Conservation (phyloP, 129 eudicot genomes). For the Rutidosis leptorrhynchoides region DNA sequence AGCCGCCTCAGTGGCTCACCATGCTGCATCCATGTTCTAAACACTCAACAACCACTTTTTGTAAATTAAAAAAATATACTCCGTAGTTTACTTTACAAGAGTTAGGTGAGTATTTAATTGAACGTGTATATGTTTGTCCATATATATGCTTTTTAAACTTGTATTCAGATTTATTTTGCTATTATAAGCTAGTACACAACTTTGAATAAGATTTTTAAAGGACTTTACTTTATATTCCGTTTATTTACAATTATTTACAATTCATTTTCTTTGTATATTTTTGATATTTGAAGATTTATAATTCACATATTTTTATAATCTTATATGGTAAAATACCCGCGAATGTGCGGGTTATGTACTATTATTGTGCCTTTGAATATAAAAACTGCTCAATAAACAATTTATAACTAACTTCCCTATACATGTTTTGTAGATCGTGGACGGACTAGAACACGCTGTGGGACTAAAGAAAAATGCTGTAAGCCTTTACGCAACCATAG, state of each 20-base stretch:
- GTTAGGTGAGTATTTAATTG: not conserved
- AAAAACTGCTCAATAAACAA: not conserved
- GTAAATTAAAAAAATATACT: too few relatives aligned
- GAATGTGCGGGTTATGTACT: too few relatives aligned
- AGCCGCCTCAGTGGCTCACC: not conserved
- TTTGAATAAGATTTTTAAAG: too few relatives aligned
- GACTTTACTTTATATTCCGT: too few relatives aligned
- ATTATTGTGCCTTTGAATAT: not conserved
- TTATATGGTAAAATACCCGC: too few relatives aligned
- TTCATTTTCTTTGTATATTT: too few relatives aligned
- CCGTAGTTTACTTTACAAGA: not conserved
- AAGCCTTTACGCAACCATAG: slow-evolving; percentile 71
- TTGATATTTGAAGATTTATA: too few relatives aligned
- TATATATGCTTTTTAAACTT: not conserved
- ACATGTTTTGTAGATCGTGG: slow-evolving; percentile 44
- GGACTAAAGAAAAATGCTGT: slow-evolving; percentile 42
- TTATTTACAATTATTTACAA: too few relatives aligned
- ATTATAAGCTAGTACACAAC: too few relatives aligned
- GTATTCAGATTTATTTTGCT: too few relatives aligned
- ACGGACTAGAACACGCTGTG: slow-evolving; percentile 44
- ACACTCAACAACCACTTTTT: not conserved
- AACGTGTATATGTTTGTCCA: too few relatives aligned
- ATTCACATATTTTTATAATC: too few relatives aligned
- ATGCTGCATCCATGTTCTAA: not conserved
- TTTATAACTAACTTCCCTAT: not conserved